phyloP scores from a whole-genome alignment of 441 rosid genomes.

The Syzygium syzygioides region DNA sequence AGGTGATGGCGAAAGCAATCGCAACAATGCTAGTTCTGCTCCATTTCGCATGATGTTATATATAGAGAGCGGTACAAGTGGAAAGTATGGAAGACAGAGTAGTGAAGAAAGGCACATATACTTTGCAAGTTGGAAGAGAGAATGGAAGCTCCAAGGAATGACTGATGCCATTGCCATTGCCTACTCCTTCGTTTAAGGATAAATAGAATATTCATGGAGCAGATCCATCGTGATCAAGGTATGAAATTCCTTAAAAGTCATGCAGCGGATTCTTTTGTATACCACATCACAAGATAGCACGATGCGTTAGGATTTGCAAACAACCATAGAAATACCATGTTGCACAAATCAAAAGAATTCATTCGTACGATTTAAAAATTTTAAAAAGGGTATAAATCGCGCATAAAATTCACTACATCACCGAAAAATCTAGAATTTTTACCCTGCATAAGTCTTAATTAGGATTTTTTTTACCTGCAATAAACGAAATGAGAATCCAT shows the following conservation, averaged over 20 bases:
- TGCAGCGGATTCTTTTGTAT: not conserved
- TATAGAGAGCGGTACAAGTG: not conserved
- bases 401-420: not conserved
- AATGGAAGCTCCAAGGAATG: not conserved
- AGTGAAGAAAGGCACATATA: not conserved
- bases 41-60: not conserved
- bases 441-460: not conserved
- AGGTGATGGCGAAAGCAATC: not conserved
- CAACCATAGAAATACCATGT: rapidly evolving
- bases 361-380: not conserved
- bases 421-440: not conserved
- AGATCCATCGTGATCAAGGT: not conserved
- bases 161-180: not conserved
- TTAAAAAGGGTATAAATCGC: not conserved
- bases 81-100: not conserved
- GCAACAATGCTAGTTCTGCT: not conserved
- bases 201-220: not conserved
- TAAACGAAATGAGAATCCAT: not conserved
- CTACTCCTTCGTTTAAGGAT: not conserved
- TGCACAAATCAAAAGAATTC: not conserved
- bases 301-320: not conserved
- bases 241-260: not conserved
- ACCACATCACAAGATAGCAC: rapidly evolving
- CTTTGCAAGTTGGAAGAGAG: not conserved
- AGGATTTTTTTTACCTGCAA: not conserved